A percentile compares a stretch with the other conserved stretches of the same genome.
These are phyloP conservation scores for Biancaea sappan DNA, from an alignment of 306 rosid genomes.

Conservation along the genomic window DNA sequence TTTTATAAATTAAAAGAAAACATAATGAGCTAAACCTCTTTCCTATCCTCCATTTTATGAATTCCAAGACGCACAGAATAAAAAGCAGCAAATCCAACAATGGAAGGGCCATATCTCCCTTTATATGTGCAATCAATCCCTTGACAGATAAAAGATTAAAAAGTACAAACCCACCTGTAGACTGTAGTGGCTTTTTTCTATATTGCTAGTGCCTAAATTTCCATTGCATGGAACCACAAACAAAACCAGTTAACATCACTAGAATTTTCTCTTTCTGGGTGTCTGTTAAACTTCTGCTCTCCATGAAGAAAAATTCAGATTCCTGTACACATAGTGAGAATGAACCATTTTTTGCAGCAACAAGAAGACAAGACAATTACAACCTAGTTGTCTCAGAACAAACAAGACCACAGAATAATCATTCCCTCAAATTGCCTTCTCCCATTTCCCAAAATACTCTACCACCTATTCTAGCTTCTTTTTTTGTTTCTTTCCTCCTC, in stretches of 20 bases:
- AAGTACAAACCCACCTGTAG: conserved; percentile 57
- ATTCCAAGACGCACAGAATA: not conserved
- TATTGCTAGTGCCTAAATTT: conserved; percentile 46
- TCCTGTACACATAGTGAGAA: conserved; percentile 53
- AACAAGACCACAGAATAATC: conserved; percentile 45
- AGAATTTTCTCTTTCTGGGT: conserved; percentile 26
- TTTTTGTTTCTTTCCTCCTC: conserved; percentile 66
- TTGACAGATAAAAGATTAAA: conserved; percentile 14
- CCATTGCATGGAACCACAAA: conserved; percentile 48
- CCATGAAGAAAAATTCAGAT: conserved; percentile 62
- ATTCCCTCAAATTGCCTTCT: conserved; percentile 57
- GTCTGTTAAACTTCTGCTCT: conserved; percentile 36
- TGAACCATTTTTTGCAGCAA: conserved; percentile 48
- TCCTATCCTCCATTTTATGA: not conserved
- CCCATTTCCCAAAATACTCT: conserved; percentile 36
- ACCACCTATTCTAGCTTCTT: conserved; percentile 43
- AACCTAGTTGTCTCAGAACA: conserved; percentile 47
- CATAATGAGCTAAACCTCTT: too few relatives aligned
- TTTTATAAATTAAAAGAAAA: too few relatives aligned
- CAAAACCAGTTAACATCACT: conserved; percentile 42
- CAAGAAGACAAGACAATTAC: conserved; percentile 65
- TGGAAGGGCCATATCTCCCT: not conserved
- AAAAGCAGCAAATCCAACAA: not conserved
- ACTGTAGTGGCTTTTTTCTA: too few relatives aligned
- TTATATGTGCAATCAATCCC: too few relatives aligned